Conservation (phyloP, 805 yeast genomes). For the Millerozyma acaciae region DNA sequence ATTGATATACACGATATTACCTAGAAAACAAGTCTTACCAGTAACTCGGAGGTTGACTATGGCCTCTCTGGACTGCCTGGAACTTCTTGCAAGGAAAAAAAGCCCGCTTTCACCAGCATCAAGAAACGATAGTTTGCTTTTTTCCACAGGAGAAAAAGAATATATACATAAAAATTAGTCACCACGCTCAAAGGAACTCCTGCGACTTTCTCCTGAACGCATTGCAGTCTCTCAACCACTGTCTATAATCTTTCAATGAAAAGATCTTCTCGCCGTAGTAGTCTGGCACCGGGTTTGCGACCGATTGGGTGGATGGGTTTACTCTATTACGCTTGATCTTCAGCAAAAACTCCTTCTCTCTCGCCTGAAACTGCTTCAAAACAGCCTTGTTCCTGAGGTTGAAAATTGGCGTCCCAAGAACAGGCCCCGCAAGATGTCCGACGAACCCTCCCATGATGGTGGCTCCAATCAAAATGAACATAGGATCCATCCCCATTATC, state of each 20-base stretch:
- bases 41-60: too few relatives aligned
- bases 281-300: slow-evolving; percentile 96
- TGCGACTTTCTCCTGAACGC: slow-evolving; percentile 80
- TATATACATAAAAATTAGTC: background rate
- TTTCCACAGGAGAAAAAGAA: background rate
- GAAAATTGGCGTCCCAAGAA: slow-evolving; percentile 69
- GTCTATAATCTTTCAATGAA: slow-evolving; percentile 79
- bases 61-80: too few relatives aligned
- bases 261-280: slow-evolving; percentile 96
- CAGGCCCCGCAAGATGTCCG: slow-evolving; percentile 83
- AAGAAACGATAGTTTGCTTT: background rate
- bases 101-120: background rate
- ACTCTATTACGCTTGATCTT: slow-evolving; percentile 78
- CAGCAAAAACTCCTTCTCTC: slow-evolving; percentile 70
- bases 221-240: slow-evolving; percentile 94
- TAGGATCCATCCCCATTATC: slow-evolving; percentile 86
- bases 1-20: too few relatives aligned
- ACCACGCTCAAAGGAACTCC: slow-evolving; percentile 51
- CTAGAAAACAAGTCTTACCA: too few relatives aligned
- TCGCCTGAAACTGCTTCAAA: slow-evolving; percentile 47
- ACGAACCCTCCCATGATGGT: slow-evolving; percentile 67
- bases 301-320: slow-evolving; percentile 86
- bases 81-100: background rate
- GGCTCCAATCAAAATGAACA: slow-evolving; percentile 73
- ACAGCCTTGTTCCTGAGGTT: slow-evolving; percentile 46